Percentiles rank a stretch among this genome's conserved stretches.
These are phyloP conservation scores for Onygena corvina DNA, from an alignment of 2,329 filamentous ascomycete species.

Conservation along the genomic window DNA sequence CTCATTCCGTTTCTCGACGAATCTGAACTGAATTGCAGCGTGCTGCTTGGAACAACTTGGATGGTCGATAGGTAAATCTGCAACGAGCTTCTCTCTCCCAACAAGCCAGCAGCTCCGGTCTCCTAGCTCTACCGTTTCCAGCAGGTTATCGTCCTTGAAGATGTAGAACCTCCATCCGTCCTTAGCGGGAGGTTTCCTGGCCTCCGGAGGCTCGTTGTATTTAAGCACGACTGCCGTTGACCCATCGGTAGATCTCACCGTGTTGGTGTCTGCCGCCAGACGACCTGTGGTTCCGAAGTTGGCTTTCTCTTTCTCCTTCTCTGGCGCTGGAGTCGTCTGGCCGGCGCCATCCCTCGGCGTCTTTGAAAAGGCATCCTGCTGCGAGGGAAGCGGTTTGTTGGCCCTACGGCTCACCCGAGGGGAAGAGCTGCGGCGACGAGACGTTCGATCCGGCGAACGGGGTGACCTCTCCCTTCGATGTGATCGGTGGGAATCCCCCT, in stretches of 20 bases:
- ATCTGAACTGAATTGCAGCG: slow-evolving; percentile 85
- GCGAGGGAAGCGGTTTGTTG: slow-evolving; percentile 34
- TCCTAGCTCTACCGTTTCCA: slow-evolving; percentile 70
- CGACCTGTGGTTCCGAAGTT: slow-evolving; percentile 73
- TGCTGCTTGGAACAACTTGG: slow-evolving; percentile 93
- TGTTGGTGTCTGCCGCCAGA: slow-evolving; percentile 79
- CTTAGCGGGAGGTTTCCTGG: slow-evolving; percentile 68
- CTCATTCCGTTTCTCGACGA: slow-evolving; percentile 71
- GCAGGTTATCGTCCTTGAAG: slow-evolving; percentile 69
- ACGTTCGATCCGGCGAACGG: slow-evolving; percentile 5
- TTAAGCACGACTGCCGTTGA: slow-evolving; percentile 64
- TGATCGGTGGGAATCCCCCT: slow-evolving; percentile 18
- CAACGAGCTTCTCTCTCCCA: slow-evolving; percentile 66
- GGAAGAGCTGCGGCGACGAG: slow-evolving; percentile 18
- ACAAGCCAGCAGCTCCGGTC: slow-evolving; percentile 80
- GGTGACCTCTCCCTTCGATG: slow-evolving; percentile 4
- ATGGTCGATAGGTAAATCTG: slow-evolving; percentile 75
- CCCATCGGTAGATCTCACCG: slow-evolving; percentile 49
- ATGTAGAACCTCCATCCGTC: slow-evolving; percentile 83
- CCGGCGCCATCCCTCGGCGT: slow-evolving; percentile 22
- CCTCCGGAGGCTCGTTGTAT: slow-evolving; percentile 90
- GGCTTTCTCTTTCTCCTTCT: slow-evolving; percentile 64
- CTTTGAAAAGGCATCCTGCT: slow-evolving; percentile 33
- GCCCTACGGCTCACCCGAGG: slow-evolving; percentile 25
- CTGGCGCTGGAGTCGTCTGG: slow-evolving; percentile 22